phyloP scores from a whole-genome alignment of 176 grass and related monocot species.

The Aegilops speltoides region DNA sequence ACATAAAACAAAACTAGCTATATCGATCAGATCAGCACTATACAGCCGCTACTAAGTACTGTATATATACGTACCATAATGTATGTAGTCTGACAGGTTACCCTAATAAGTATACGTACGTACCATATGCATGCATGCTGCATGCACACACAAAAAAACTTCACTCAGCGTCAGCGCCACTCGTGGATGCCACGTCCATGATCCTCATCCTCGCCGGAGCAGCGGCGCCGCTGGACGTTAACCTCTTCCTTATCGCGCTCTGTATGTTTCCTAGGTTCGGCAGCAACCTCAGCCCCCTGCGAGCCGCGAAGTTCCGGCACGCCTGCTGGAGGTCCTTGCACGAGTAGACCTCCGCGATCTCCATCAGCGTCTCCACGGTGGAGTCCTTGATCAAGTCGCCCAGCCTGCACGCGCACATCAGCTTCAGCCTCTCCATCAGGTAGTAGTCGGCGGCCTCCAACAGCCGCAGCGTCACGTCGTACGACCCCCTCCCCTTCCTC shows the following conservation, averaged over 20 bases:
- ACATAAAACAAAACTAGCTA: not conserved
- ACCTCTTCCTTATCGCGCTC: not conserved
- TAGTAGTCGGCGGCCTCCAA: constrained; percentile 47
- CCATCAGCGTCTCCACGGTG: constrained; percentile 21
- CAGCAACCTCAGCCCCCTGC: not conserved
- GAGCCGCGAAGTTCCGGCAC: not conserved
- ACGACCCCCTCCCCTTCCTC: not conserved
- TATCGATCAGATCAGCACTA: not conserved
- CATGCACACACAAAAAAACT: not conserved
- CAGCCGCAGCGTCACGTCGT: constrained; percentile 8
- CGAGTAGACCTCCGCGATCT: constrained; percentile 24
- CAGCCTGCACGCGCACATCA: constrained; percentile 30
- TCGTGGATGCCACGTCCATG: not conserved
- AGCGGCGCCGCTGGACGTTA: not conserved
- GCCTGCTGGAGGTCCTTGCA: constrained; percentile 27
- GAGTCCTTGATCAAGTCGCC: not conserved
- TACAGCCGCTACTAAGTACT: not conserved
- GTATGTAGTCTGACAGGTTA: not conserved
- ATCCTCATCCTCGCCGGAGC: not conserved
- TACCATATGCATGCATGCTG: not conserved
- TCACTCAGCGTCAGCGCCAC: not conserved
- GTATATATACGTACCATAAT: not conserved
- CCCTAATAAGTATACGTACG: not conserved
- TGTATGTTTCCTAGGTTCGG: not conserved
- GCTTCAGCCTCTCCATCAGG: constrained; percentile 33